Conservation (phyloP, 2,329 filamentous ascomycete species). For the Penicillium sp. region DNA sequence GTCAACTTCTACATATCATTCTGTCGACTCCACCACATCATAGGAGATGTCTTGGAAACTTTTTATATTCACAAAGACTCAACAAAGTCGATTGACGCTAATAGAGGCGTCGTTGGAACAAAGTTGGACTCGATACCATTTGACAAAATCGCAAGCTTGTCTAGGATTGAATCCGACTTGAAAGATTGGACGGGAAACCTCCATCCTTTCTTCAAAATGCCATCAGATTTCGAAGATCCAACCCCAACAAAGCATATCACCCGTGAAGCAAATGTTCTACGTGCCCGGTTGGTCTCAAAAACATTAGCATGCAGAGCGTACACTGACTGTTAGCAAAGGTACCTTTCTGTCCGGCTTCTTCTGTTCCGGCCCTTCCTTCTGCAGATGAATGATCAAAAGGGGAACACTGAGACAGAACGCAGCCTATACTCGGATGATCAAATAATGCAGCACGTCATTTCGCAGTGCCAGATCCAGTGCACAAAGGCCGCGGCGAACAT, state of each 20-base stretch:
- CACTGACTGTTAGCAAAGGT: background rate
- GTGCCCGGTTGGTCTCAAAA: background rate
- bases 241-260: slow-evolving; percentile 7
- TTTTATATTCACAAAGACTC: slow-evolving; percentile 1
- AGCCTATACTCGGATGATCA: slow-evolving; percentile 2
- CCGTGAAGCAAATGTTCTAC: slow-evolving; percentile 6
- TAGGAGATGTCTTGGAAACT: slow-evolving; percentile 6
- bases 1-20: slow-evolving; percentile 5
- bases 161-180: slow-evolving; percentile 1
- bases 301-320: background rate
- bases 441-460: background rate
- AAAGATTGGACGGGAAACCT: slow-evolving; percentile 2
- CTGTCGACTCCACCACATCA: slow-evolving; percentile 6
- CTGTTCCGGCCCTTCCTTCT: slow-evolving; percentile 10
- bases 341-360: slow-evolving; percentile 14
- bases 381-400: slow-evolving; percentile 5
- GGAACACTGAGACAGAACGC: background rate
- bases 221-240: background rate
- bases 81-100: no score
- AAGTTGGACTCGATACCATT: background rate
- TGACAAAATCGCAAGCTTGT: slow-evolving; percentile 2
- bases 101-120: background rate
- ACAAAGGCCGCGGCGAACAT: slow-evolving; percentile 1
- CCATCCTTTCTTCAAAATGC: slow-evolving; percentile 1
- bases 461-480: slow-evolving; percentile 2